Evolutionary conservation across 108 stramenopile species (phyloP), one percentile per base, ranked within the genome.

Genomic region (Cyclotella baltica): DNA sequence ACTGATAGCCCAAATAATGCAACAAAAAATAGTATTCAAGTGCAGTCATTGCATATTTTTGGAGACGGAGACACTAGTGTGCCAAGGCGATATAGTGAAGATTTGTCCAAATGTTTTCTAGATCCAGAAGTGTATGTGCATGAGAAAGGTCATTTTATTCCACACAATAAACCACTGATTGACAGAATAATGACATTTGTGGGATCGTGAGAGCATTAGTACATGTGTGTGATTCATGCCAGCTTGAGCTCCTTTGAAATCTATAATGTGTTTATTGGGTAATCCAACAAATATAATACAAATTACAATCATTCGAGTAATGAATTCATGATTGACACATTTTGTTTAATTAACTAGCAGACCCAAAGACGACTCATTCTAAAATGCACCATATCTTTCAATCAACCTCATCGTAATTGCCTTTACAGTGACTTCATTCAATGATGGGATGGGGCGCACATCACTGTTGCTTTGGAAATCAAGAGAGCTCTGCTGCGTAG

Each of bases 41-140:
- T 83, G 25, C 53, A 62, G n/a, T 82, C 85, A 27, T 62, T 86
- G 33, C 85, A 86, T 72, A 73, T 86, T 43, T 73, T 77, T 34
- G 85, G 85, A 29, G 35, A 67, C 3, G 73, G 69, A 19, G 85
- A 86, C 62, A 86, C 81, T 0, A 78, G 72, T 53, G 85, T 86
- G 15, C 73, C 67, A 15, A 77, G 67, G 30, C 30, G 25, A 5
- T 53, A 37, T 18, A 64, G 84, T 28, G 43, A 72, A 27, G 53
- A 78, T 33, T 53, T 85, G 18, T 70, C 80, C 22, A 20, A 19
- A 8, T 35, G 56, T 5, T 85, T 73, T 62, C 13, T 20, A 9
- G 35, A 81, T 23, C 71, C 62, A 28, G 48, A 72, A 43, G 29
- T 80, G 30, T 68, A 80, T 31, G 36, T 58, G n/a, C 80, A 85